Percentiles rank a stretch among this genome's conserved stretches.
phyloP scores from a whole-genome alignment of 306 rosid species.

The Medicago ruthenica region DNA sequence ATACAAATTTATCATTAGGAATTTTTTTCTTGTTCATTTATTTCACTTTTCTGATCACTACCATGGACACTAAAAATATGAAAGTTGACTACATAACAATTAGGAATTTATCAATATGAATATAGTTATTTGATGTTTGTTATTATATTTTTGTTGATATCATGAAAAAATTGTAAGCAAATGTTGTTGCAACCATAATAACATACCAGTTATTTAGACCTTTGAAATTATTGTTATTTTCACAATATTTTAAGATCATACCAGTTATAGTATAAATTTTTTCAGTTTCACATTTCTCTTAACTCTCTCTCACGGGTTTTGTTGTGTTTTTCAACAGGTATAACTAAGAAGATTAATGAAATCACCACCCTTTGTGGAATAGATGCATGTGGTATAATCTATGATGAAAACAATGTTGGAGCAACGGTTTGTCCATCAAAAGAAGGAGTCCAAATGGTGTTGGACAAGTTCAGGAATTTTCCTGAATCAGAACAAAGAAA shows the following conservation, averaged over 20 bases:
- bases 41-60: background rate
- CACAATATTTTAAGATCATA: too few species aligned
- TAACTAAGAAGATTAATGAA: background rate
- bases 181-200: background rate
- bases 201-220: background rate
- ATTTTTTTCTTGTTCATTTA: background rate
- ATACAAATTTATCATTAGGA: background rate
- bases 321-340: background rate
- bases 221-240: too few species aligned
- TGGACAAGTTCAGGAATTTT: background rate
- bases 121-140: background rate
- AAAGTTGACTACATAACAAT: background rate
- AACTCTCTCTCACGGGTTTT: background rate
- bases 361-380: background rate
- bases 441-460: background rate
- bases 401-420: background rate
- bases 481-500: background rate
- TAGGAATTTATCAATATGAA: background rate
- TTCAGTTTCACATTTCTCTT: background rate
- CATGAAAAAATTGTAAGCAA: background rate
- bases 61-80: constrained; percentile 39
- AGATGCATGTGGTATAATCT: background rate
- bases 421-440: background rate
- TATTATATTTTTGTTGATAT: too few species aligned
- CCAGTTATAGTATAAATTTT: background rate